phyloP scores from a whole-genome alignment of 2,329 filamentous ascomycete species.

The Fusarium incarnatum region DNA sequence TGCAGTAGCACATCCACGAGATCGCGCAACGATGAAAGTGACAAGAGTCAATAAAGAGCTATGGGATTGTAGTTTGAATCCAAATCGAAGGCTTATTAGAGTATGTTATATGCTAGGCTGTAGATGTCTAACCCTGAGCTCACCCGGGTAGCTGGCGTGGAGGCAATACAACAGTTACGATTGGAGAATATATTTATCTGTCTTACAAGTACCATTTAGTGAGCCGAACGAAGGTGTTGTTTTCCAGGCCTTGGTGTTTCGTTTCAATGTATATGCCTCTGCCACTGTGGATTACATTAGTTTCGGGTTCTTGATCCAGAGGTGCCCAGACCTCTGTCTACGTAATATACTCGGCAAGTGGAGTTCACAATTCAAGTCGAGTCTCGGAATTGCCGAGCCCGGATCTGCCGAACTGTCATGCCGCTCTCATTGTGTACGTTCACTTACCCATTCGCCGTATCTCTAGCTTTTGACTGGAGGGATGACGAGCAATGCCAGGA shows the following conservation, averaged over 20 bases:
- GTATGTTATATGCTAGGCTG: background rate
- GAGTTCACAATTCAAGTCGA: background rate
- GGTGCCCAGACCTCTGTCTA: background rate
- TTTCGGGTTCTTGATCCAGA: background rate
- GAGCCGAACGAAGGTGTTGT: fast-evolving
- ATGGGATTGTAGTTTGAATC: background rate
- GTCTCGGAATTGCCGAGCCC: background rate
- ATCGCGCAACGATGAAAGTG: background rate
- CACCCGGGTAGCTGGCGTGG: background rate
- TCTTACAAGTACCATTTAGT: fast-evolving
- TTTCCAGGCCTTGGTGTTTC: background rate
- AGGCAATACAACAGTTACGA: background rate
- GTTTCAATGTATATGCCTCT: background rate
- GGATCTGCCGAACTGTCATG: background rate
- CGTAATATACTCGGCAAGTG: background rate
- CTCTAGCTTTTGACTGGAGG: background rate
- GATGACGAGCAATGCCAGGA: background rate
- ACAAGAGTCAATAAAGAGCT: background rate
- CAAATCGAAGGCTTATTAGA: fast-evolving
- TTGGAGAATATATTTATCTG: too few species aligned
- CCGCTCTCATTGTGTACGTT: background rate
- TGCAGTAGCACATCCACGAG: background rate
- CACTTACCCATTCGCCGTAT: background rate
- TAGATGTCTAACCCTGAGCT: background rate
- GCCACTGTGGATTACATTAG: background rate